These are phyloP conservation scores for Farysia itapuensis DNA, from an alignment of 1,284 basidiomycete species.

Conservation along the genomic window DNA sequence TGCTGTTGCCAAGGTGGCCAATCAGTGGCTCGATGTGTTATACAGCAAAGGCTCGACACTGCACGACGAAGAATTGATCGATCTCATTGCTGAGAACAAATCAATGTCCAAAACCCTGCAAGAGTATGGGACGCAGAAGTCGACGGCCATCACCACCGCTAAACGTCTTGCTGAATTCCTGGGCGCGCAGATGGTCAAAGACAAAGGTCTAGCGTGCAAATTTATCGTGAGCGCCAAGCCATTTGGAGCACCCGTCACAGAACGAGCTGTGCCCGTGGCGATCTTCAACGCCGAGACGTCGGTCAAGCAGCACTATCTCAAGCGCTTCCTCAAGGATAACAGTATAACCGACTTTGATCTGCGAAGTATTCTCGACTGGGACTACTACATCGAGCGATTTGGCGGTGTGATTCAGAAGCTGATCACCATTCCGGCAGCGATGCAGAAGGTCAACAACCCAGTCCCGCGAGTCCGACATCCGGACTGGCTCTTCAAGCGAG, in stretches of 20 bases:
- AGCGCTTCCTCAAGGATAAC: conserved; percentile 95
- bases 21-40: conserved; percentile 96
- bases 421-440: conserved; percentile 97
- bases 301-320: conserved; percentile 85
- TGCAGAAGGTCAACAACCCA: conserved; percentile 95
- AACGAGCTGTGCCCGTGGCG: conserved; percentile 95
- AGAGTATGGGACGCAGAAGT: conserved; percentile 95
- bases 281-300: conserved; percentile 94
- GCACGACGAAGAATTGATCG: conserved; percentile 88
- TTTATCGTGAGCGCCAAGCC: conserved; percentile 98
- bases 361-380: conserved; percentile 94
- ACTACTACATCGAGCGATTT: conserved; percentile 95
- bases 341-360: conserved; percentile 85
- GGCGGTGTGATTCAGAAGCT: conserved; percentile 98
- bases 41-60: conserved; percentile 82
- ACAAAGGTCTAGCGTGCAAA: conserved; percentile 97
- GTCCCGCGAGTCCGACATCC: conserved; percentile 94
- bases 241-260: conserved; percentile 90
- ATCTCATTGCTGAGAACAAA: conserved; percentile 96
- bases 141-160: conserved; percentile 96
- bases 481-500: conserved; percentile 92
- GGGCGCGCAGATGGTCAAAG: conserved; percentile 98
- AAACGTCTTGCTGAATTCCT: conserved; percentile 93
- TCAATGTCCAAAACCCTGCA: conserved; percentile 97
- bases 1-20: conserved; percentile 87